phyloP scores from a whole-genome alignment of 495 filamentous ascomycete species.

The Penicillium paradoxum region DNA sequence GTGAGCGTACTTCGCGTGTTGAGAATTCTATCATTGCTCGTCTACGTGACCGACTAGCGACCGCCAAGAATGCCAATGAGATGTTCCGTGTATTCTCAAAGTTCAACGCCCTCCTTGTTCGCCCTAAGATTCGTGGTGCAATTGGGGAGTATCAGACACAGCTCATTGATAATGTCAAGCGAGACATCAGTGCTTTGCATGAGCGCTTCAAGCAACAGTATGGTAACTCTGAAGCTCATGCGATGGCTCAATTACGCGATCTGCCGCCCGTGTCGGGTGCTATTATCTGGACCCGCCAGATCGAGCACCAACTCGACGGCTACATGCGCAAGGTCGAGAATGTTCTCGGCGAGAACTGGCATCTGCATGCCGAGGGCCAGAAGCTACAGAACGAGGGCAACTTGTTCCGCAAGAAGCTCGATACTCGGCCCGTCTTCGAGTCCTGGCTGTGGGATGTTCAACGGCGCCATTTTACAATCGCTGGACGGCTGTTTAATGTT shows the following conservation, averaged over 20 bases:
- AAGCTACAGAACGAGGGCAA: constrained; percentile 84
- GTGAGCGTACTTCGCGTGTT: constrained; percentile 90
- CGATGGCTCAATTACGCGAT: constrained; percentile 94
- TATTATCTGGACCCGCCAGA: constrained; percentile 95
- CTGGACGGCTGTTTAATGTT: constrained; percentile 87
- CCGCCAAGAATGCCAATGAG: constrained; percentile 92
- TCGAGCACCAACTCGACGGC: constrained; percentile 85
- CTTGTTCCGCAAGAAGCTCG: constrained; percentile 91
- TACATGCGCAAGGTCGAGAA: constrained; percentile 99
- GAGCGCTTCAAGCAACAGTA: constrained; percentile 99
- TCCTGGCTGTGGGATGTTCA: constrained; percentile 91
- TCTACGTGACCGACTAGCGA: constrained; percentile 86
- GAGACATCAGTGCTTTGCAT: constrained; percentile 86
- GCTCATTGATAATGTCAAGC: constrained; percentile 94
- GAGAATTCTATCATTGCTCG: constrained; percentile 99
- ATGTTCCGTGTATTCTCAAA: constrained; percentile 99
- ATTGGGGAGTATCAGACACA: constrained; percentile 97
- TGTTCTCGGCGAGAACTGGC: constrained; percentile 90
- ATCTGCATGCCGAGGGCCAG: constrained; percentile 87
- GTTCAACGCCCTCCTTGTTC: constrained; percentile 96
- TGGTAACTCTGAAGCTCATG: constrained; percentile 93
- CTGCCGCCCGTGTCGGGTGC: constrained; percentile 91
- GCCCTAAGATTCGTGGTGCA: constrained; percentile 94
- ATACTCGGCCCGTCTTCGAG: constrained; percentile 87
- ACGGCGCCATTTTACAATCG: constrained; percentile 79